A percentile compares a stretch with the other conserved stretches of the same genome.
These are phyloP conservation scores for Cladosporium sp. DNA, from an alignment of 2,329 filamentous ascomycete species.

Conservation along the genomic window DNA sequence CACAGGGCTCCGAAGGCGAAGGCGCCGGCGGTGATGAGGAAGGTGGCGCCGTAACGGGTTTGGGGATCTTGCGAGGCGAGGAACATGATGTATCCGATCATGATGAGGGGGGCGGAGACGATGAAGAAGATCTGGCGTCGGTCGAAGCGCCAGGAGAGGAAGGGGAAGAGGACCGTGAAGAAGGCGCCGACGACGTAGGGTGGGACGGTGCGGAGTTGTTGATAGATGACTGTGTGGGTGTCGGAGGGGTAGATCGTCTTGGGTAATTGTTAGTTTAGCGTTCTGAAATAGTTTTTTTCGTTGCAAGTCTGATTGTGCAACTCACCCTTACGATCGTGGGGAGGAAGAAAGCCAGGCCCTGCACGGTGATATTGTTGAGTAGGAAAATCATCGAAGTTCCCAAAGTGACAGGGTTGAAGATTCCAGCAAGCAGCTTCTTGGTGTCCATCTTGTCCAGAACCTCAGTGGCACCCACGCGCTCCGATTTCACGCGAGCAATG, in stretches of 20 bases:
- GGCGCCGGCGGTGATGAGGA: slow-evolving; percentile 61
- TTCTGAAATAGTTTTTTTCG: neutral
- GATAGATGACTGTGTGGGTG: slow-evolving; percentile 51
- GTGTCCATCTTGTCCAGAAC: slow-evolving; percentile 61
- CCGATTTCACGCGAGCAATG: slow-evolving; percentile 63
- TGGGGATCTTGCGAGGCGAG: slow-evolving; percentile 49
- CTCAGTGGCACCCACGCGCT: slow-evolving; percentile 58
- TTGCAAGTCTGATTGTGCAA: neutral
- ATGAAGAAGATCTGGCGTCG: slow-evolving; percentile 56
- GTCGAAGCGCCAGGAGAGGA: slow-evolving; percentile 59
- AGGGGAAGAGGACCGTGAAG: slow-evolving; percentile 60
- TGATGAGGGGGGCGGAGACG: slow-evolving; percentile 57
- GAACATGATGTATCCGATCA: slow-evolving; percentile 69
- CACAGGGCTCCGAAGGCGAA: slow-evolving; percentile 62
- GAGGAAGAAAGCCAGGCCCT: slow-evolving; percentile 65
- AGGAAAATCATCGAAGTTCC: slow-evolving; percentile 57
- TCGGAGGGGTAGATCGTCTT: slow-evolving; percentile 57
- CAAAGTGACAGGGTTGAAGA: slow-evolving; percentile 60
- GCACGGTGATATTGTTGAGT: slow-evolving; percentile 66
- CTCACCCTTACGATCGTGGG: slow-evolving; percentile 59
- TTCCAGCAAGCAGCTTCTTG: slow-evolving; percentile 57
- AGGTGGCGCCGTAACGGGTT: slow-evolving; percentile 66
- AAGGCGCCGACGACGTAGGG: slow-evolving; percentile 67
- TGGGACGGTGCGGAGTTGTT: slow-evolving; percentile 68
- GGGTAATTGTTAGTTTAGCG: neutral